Percentiles rank a stretch among this genome's conserved stretches.
These are phyloP conservation scores for Pisolithus sp. DNA, from an alignment of 768 basidiomycete genomes.

Conservation along the genomic window DNA sequence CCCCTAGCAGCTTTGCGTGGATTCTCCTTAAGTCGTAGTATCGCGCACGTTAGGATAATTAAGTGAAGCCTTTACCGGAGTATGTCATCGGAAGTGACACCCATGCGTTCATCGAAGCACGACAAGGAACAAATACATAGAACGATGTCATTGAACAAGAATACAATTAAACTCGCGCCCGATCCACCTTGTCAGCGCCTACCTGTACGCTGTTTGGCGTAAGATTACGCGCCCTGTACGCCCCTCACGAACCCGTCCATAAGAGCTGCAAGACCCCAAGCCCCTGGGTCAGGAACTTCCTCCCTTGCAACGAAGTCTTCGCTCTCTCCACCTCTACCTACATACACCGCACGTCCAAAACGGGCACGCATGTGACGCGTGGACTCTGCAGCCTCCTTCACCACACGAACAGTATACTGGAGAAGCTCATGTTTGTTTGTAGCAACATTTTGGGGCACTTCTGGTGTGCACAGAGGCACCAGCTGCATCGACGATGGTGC, in stretches of 20 bases:
- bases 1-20: too few relatives aligned
- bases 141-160: too few relatives aligned
- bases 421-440: not conserved
- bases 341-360: slow-evolving; percentile 48
- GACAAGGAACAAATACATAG: too few relatives aligned
- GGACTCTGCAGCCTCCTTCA: slow-evolving; percentile 38
- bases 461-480: slow-evolving; percentile 34
- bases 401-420: slow-evolving; percentile 23
- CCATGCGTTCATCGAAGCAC: too few relatives aligned
- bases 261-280: slow-evolving; percentile 44
- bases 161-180: too few relatives aligned
- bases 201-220: too few relatives aligned
- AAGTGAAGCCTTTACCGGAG: too few relatives aligned
- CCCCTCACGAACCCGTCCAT: slow-evolving; percentile 33
- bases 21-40: too few relatives aligned
- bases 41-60: too few relatives aligned
- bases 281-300: slow-evolving; percentile 50
- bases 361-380: slow-evolving; percentile 42
- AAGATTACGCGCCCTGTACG: not conserved
- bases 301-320: slow-evolving; percentile 13
- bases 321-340: slow-evolving; percentile 17
- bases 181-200: too few relatives aligned
- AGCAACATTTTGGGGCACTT: not conserved
- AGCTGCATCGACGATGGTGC: slow-evolving; percentile 56
- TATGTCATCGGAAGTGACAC: too few relatives aligned